Conservation (phyloP, 2,329 filamentous ascomycete genomes). For the Xylariales sp. region DNA sequence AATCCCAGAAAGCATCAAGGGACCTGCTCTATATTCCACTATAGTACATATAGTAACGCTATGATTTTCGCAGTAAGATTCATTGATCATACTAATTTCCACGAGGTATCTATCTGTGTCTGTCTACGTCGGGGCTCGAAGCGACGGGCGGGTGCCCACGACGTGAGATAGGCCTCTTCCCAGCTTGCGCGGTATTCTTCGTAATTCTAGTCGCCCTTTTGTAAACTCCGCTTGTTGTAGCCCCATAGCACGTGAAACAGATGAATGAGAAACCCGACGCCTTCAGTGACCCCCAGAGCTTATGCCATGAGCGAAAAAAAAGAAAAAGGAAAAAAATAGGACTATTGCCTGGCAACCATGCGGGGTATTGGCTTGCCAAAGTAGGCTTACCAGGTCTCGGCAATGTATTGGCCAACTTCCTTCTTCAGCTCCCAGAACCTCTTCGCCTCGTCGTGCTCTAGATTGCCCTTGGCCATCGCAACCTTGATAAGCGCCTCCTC, state of each 20-base stretch:
- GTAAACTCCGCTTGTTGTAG: constrained; percentile 8
- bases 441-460: constrained; percentile 82
- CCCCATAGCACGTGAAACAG: constrained; percentile 11
- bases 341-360: not conserved
- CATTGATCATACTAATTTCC: not conserved
- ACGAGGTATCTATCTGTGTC: not conserved
- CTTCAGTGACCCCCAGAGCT: not conserved
- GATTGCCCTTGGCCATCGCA: constrained; percentile 90
- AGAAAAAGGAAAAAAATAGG: not conserved
- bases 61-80: constrained; percentile 1
- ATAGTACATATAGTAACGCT: constrained; percentile 12
- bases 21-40: constrained; percentile 6
- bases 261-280: constrained; percentile 5
- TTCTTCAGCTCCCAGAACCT: constrained; percentile 94
- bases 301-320: not conserved
- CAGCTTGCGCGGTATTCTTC: constrained; percentile 25
- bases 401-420: constrained; percentile 94
- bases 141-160: not conserved
- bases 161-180: constrained; percentile 6
- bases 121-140: not conserved
- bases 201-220: constrained; percentile 24
- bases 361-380: not conserved
- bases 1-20: not conserved
- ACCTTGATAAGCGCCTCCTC: constrained; percentile 88
- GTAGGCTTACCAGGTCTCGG: constrained; percentile 72